Evolutionary conservation across 495 filamentous ascomycete genomes (phyloP), one percentile per base, ranked within the genome.

Genomic region (Tuber microsphaerosporum): DNA sequence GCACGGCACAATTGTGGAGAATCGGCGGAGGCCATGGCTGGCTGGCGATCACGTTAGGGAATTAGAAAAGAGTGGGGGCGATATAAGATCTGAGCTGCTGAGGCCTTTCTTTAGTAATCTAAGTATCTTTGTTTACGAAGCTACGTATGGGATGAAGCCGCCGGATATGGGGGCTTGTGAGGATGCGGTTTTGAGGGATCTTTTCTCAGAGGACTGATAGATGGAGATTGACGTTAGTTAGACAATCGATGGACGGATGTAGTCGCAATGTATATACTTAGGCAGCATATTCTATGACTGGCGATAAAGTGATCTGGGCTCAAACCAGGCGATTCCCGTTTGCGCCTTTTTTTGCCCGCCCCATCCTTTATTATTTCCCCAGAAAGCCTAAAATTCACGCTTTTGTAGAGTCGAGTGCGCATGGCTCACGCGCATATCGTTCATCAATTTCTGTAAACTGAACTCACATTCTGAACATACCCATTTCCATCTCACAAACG

Each of bases 41-140:
- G 89, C 72, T 89, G 75, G 78, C 10, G 79, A 80, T 56, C 73
- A 75, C 7, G 72, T 76, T 14, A 72, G 75, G 76, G 76, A 77
- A 44, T 45, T 81, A n/a, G 74, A 77, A 72, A 76, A 72, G 70
- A 73, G 42, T 9, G 74, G 81, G 41, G 75, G 74, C 45, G 78
- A 83, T 61, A 75, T 83, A 41, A 81, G 73, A 70, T 69, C 73
- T 41, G 76, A 91, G 79, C 88, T 97, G 46, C 83, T 98, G 75
- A 87, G 91, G 77, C 95, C 96, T 0, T 98, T 97, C 86, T 93
- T 98, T 79, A 91, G 91, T 61, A 91, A 94, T 76, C 85, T 99
- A 75, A 97, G 93, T 80, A 97, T 98, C 72, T 92, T 90, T 82
- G 91, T 92, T 12, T 99, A 96, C 84, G 96, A 98, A 85, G 90